phyloP scores from a whole-genome alignment of 176 grass and related monocot species.

The Elymus sibiricus region DNA sequence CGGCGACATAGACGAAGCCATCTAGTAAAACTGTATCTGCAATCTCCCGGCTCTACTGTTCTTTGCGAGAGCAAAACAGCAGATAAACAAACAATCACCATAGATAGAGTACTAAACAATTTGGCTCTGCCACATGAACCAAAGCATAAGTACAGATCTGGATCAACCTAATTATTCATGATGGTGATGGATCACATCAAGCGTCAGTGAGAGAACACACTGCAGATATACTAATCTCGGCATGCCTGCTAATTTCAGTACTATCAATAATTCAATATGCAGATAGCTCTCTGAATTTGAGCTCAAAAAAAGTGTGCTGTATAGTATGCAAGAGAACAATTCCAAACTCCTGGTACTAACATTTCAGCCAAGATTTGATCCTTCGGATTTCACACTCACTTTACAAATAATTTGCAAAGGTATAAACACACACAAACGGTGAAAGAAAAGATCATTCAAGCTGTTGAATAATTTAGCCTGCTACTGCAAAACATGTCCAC shows the following conservation, averaged over 20 bases:
- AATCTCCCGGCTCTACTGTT: neutral
- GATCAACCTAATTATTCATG: neutral
- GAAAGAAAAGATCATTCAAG: neutral
- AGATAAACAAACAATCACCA: too few relatives aligned
- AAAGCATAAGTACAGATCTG: too few relatives aligned
- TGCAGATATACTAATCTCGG: too few relatives aligned
- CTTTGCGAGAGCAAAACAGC: too few relatives aligned
- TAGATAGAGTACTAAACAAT: too few relatives aligned
- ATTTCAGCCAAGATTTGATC: neutral
- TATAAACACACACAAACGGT: neutral
- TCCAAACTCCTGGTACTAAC: neutral
- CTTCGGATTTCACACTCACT: neutral
- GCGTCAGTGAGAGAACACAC: too few relatives aligned
- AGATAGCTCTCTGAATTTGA: neutral
- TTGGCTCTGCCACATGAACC: too few relatives aligned
- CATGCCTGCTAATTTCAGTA: too few relatives aligned
- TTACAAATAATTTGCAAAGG: neutral
- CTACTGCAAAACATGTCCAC: conserved; percentile 20
- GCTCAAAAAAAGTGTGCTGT: neutral
- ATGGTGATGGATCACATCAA: neutral
- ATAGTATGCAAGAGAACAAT: neutral
- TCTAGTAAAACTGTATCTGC: too few relatives aligned
- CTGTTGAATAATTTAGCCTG: neutral
- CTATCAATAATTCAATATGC: too few relatives aligned
- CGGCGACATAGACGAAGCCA: too few relatives aligned